Evolutionary conservation across 768 basidiomycete genomes (phyloP).

Genomic region (Pleurotus pulmonarius): DNA sequence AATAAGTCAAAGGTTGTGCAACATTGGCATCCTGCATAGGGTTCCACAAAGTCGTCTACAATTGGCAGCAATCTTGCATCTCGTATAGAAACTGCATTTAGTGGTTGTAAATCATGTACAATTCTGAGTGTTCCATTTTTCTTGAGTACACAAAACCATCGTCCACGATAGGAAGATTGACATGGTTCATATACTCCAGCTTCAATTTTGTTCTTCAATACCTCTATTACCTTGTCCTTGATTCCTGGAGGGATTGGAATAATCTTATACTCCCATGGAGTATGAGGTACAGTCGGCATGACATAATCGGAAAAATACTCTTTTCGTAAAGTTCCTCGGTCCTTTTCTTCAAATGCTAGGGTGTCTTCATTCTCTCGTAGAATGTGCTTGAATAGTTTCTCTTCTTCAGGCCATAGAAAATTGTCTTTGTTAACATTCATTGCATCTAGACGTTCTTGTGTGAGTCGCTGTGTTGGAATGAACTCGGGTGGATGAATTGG

Average conservation of each 20-base stretch:
- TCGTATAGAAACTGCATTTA: conserved; percentile 33
- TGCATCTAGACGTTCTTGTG: conserved; percentile 4
- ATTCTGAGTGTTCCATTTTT: conserved; percentile 27
- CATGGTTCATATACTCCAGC: conserved; percentile 34
- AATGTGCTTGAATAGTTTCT: conserved; percentile 18
- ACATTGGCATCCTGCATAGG: conserved; percentile 20
- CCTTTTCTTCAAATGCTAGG: conserved; percentile 19
- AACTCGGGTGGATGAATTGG: conserved; percentile 20
- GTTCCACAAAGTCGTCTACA: conserved; percentile 27
- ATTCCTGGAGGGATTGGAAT: conserved; percentile 33
- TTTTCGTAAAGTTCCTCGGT: conserved; percentile 10
- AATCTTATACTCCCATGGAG: conserved; percentile 29
- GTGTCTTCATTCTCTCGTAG: conserved; percentile 17
- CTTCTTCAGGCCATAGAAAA: conserved; percentile 21
- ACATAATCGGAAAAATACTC: conserved; percentile 22
- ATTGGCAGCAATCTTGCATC: conserved; percentile 31
- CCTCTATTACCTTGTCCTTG: conserved; percentile 21
- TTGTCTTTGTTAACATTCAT: conserved; percentile 13
- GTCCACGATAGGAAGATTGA: conserved; percentile 28
- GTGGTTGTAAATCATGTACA: conserved; percentile 34
- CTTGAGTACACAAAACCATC: conserved; percentile 36
- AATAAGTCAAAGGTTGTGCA: conserved; percentile 29
- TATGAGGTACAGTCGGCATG: conserved; percentile 28
- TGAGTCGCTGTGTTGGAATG: conserved; percentile 6
- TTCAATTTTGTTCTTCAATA: conserved; percentile 27